Base-by-base conservation (phyloP, 495 filamentous ascomycete species). In the Hypoxylon rickii region DNA sequence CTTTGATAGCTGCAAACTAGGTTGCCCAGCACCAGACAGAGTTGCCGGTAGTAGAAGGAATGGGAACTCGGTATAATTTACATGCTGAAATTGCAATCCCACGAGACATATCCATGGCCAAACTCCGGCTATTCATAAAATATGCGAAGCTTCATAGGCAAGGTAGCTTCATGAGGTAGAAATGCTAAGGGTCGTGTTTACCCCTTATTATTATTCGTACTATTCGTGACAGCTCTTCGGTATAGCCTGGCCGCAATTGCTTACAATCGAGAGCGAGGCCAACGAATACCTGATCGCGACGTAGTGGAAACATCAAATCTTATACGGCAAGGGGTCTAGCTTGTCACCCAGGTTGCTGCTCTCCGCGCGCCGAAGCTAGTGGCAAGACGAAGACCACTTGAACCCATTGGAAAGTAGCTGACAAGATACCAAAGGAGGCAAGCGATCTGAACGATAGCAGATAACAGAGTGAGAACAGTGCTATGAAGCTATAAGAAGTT, bases 371-470 rank as follows among this genome's bases (percentile, higher is more conserved):
- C 94, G 61, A 96, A 91, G 10, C 83, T 84, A 33, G 90, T 88
- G 64, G 90, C 91, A 61, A 96, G 87, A 58, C 92, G 86, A 56
- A 97, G 73, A 15, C 93, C 90, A 42, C 84, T 90, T 42, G 88
- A 89, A 18, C 94, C 94, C 92, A 97, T 96, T 2, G 94, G 94
- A 70, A 98, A 98, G 76, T 98, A 98, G 74, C 89, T 94, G 72
- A 98, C 87, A 7, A 96, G 78, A 73, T 97, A 97, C 93, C 94
- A 98, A 20, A 92, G 51, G 38, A 97, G 78, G 43, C 86, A 86
- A 44, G 83, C 86, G 43, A 97, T 74, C 69, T 98, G 94, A 64
- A 89, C 75, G 58, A 97, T 79, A 41, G 89, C 84, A 17, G 90
- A 86, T 58, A 97, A 71, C 24, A 97, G 75, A 20, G 94, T 96